Conservation (phyloP, 2,329 filamentous ascomycete genomes). For the Dactylella cylindrospora region DNA sequence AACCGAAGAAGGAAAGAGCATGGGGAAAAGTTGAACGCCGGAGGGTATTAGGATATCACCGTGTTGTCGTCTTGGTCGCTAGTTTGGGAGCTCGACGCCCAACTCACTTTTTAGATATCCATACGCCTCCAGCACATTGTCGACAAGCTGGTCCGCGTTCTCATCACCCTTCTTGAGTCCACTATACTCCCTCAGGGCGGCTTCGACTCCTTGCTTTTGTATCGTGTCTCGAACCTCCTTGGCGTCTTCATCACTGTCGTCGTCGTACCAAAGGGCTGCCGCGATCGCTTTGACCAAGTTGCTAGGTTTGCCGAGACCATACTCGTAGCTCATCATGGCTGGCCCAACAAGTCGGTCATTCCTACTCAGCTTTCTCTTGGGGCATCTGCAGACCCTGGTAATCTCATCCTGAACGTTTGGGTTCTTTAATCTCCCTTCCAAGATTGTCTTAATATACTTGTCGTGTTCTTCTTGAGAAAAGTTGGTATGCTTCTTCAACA, state of each 20-base stretch:
- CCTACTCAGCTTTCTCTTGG: conserved; percentile 86
- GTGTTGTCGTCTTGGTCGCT: no score
- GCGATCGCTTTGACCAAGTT: conserved; percentile 80
- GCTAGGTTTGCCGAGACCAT: conserved; percentile 60
- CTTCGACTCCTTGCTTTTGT: conserved; percentile 69
- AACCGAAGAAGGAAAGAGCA: not conserved
- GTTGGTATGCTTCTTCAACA: conserved; percentile 73
- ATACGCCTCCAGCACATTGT: conserved; percentile 56
- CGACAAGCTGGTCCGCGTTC: conserved; percentile 73
- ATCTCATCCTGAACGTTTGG: conserved; percentile 66
- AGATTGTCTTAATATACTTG: conserved; percentile 87
- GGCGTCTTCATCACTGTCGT: conserved; percentile 89
- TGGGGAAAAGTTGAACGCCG: not conserved
- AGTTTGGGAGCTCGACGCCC: conserved; percentile 8
- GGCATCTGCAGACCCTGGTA: conserved; percentile 91
- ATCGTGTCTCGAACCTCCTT: conserved; percentile 82
- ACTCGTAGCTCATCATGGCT: conserved; percentile 82
- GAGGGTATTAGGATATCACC: no score
- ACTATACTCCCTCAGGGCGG: conserved; percentile 77
- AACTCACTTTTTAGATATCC: conserved; percentile 13
- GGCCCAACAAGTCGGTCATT: conserved; percentile 96
- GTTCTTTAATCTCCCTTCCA: conserved; percentile 59
- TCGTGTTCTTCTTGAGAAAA: conserved; percentile 74
- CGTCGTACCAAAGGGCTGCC: conserved; percentile 93
- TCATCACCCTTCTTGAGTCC: conserved; percentile 75